These are phyloP conservation scores for Zanthoxylum bungeanum DNA, from an alignment of 345 rosid species.

Conservation along the genomic window DNA sequence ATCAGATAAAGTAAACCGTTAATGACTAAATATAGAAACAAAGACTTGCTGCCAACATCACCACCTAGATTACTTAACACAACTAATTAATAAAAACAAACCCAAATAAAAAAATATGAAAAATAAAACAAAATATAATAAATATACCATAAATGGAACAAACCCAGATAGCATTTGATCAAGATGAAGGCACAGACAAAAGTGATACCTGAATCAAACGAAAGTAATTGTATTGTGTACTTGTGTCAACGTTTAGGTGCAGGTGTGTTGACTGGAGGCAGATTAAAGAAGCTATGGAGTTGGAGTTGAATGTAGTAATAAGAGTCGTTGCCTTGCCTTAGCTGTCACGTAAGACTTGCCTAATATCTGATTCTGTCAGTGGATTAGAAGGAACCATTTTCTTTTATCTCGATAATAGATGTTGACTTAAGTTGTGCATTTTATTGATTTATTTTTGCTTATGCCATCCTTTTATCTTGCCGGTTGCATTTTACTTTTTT, in stretches of 20 bases:
- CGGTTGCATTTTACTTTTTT: too few relatives aligned
- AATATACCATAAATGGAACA: neutral
- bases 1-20: too few relatives aligned
- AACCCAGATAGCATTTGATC: neutral
- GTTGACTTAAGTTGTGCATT: too few relatives aligned
- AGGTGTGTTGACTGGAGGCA: neutral
- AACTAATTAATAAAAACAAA: too few relatives aligned
- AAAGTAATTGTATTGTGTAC: neutral
- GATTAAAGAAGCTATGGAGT: neutral
- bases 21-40: too few relatives aligned
- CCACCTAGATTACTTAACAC: too few relatives aligned
- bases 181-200: neutral
- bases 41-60: too few relatives aligned
- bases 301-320: neutral
- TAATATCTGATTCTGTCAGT: neutral
- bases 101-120: neutral
- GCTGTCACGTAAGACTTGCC: slow-evolving; percentile 15
- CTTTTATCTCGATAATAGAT: neutral
- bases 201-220: neutral
- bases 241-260: neutral
- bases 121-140: too few relatives aligned
- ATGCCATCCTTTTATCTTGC: too few relatives aligned
- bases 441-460: too few relatives aligned
- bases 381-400: slow-evolving; percentile 20
- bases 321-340: slow-evolving; percentile 22